Evolutionary conservation across 306 rosid species (phyloP), one percentile per base, ranked within the genome.

Genomic region (Sphenostylis stenocarpa): DNA sequence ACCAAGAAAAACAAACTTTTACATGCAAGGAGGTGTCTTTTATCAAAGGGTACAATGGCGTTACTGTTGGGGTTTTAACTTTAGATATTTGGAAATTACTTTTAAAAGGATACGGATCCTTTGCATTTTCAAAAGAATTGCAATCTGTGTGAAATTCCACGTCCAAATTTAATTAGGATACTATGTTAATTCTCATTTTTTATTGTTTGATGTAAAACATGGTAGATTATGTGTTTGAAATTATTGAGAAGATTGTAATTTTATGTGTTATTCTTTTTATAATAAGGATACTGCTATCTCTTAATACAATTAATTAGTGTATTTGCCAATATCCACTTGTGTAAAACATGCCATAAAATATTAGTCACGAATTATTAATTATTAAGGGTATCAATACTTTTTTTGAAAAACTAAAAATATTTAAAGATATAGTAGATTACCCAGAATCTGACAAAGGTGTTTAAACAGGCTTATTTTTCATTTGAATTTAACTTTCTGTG

Each of bases 1-100:
- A 45, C 60, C 78, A 60, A 60, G 70, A 60, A 75, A 75, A 75
- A 3, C 64, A 19, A 61, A 14, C 60, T 36, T 76, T 64, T 70
- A 64, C 41, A 17, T 45, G 34, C 3, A 61, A 21, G 61, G 47
- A 60, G 21, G 62, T 49, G 3, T 63, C 19, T 14, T 2, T 48
- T 49, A 51, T 23, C 48, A 45, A 19, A 21, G 48, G 47, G 24
- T 48, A 20, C 10, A 31, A 14, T 61, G 47, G n/a, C 28, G 53
- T 64, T 64, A 51, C 67, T 63, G 17, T 13, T 65, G 2, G 52
- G 73, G 15, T 38, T 76, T n/a, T 76, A 65, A 24, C 67, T 76
- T 76, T 56, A 55, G 66, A 39, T 76, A 44, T 63, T 75, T 36
- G 41, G 41, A 56, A 56, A 38, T 72, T 15, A 24, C 49, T 41